phyloP scores from a whole-genome alignment of 1,284 basidiomycete genomes.

The Clitocybe nebularis region DNA sequence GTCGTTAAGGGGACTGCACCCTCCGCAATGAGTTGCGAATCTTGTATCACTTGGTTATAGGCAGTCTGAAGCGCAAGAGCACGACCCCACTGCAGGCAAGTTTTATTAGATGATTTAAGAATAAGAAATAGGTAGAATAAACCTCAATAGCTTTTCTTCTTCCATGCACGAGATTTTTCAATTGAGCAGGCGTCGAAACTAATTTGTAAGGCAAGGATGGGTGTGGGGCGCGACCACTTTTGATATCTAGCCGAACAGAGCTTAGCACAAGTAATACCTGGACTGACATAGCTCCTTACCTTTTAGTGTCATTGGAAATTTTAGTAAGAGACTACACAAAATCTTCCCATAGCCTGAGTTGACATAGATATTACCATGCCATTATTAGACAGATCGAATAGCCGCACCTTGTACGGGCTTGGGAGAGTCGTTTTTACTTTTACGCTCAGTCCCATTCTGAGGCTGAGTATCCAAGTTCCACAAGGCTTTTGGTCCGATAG shows the following conservation, averaged over 20 bases:
- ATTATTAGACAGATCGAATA: too few relatives aligned
- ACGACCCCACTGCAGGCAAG: slow-evolving; percentile 51
- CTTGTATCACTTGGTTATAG: slow-evolving; percentile 30
- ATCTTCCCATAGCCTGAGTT: slow-evolving; percentile 40
- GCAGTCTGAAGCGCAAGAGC: slow-evolving; percentile 46
- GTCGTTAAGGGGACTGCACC: slow-evolving; percentile 36
- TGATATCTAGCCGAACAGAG: slow-evolving; percentile 30
- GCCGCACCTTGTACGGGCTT: too few relatives aligned
- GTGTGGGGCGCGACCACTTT: slow-evolving; percentile 28
- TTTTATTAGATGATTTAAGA: slow-evolving; percentile 6
- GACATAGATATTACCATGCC: too few relatives aligned
- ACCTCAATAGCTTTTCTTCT: slow-evolving; percentile 72
- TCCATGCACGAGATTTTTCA: slow-evolving; percentile 47
- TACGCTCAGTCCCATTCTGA: too few relatives aligned
- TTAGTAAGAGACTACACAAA: slow-evolving; percentile 41
- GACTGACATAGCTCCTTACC: slow-evolving; percentile 35
- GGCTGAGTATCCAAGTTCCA: slow-evolving; percentile 30
- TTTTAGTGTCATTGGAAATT: slow-evolving; percentile 57
- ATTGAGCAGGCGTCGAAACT: slow-evolving; percentile 40
- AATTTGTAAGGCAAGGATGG: slow-evolving; percentile 49
- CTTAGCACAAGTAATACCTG: background rate
- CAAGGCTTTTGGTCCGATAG: slow-evolving; percentile 26
- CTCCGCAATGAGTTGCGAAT: slow-evolving; percentile 16
- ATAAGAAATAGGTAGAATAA: slow-evolving; percentile 16
- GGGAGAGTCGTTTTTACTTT: background rate